These are phyloP conservation scores for Turnera subulata DNA, from an alignment of 345 rosid species.

Conservation along the genomic window DNA sequence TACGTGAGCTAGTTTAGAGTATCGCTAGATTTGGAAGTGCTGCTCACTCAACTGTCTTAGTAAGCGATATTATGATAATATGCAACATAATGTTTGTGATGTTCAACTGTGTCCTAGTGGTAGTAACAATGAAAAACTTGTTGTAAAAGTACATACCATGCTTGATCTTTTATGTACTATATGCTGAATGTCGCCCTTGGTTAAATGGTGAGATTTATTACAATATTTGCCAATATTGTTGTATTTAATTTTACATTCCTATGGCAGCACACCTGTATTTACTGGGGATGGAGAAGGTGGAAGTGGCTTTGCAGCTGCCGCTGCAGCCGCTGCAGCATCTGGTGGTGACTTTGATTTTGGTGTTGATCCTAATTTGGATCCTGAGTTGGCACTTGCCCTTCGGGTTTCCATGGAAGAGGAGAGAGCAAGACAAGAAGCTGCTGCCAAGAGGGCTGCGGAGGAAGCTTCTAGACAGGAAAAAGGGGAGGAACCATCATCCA, in stretches of 20 bases:
- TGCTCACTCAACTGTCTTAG: too few species aligned
- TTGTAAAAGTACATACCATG: background rate
- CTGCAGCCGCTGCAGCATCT: slow-evolving; percentile 57
- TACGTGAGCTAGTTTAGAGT: background rate
- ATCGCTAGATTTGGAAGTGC: too few species aligned
- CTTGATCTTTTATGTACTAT: too few species aligned
- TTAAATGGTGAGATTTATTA: background rate
- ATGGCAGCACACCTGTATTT: slow-evolving; percentile 63
- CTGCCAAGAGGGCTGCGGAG: slow-evolving; percentile 65
- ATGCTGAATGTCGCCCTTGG: too few species aligned
- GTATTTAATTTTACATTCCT: background rate
- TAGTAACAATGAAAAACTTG: background rate
- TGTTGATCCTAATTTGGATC: slow-evolving; percentile 80
- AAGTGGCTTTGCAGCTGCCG: slow-evolving; percentile 61
- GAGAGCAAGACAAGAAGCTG: slow-evolving; percentile 83
- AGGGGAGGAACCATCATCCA: slow-evolving; percentile 42
- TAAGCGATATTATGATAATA: too few species aligned
- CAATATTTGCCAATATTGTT: background rate
- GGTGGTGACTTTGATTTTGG: slow-evolving; percentile 58
- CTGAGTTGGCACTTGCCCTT: slow-evolving; percentile 75
- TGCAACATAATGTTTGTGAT: too few species aligned
- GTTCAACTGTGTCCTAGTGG: background rate
- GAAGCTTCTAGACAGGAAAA: slow-evolving; percentile 49
- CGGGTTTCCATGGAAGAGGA: slow-evolving; percentile 85
- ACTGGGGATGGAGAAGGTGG: slow-evolving; percentile 73